Evolutionary conservation across 1,284 basidiomycete genomes (phyloP).

Genomic region (Inonotus obliquus): DNA sequence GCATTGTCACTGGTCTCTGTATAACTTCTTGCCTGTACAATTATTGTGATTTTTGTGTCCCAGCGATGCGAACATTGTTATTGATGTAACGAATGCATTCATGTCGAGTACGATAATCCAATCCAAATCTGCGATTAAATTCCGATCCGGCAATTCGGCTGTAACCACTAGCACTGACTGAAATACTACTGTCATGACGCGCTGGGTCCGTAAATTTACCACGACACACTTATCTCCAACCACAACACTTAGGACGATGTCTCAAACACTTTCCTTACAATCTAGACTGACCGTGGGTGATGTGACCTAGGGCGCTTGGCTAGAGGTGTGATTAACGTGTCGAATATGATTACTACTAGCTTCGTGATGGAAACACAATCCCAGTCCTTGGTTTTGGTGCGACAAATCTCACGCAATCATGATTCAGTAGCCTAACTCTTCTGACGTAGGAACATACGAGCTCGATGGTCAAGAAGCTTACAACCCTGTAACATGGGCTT

Average conservation of each 20-base stretch:
- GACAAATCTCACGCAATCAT: slow-evolving; percentile 1
- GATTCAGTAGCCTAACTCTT: slow-evolving; percentile 11
- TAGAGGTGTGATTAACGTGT: neutral
- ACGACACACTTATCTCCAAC: too few relatives aligned
- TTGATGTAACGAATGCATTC: too few relatives aligned
- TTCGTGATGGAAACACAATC: slow-evolving; percentile 58
- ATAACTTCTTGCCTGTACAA: neutral
- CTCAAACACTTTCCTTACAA: neutral
- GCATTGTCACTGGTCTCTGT: neutral
- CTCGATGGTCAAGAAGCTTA: slow-evolving; percentile 54
- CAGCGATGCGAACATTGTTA: too few relatives aligned
- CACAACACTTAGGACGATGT: neutral
- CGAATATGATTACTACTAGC: slow-evolving; percentile 33
- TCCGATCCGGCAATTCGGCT: too few relatives aligned
- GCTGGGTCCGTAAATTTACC: too few relatives aligned
- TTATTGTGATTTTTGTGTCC: neutral
- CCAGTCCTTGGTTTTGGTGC: slow-evolving; percentile 63
- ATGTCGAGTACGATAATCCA: too few relatives aligned
- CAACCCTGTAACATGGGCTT: slow-evolving; percentile 52
- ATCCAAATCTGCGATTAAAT: too few relatives aligned
- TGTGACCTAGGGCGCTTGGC: neutral
- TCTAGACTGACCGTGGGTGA: slow-evolving; percentile 10
- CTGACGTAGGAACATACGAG: slow-evolving; percentile 56
- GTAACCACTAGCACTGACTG: too few relatives aligned
- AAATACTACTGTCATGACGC: too few relatives aligned